These are phyloP conservation scores for Nephelium lappaceum DNA, from an alignment of 345 rosid species.

Conservation along the genomic window DNA sequence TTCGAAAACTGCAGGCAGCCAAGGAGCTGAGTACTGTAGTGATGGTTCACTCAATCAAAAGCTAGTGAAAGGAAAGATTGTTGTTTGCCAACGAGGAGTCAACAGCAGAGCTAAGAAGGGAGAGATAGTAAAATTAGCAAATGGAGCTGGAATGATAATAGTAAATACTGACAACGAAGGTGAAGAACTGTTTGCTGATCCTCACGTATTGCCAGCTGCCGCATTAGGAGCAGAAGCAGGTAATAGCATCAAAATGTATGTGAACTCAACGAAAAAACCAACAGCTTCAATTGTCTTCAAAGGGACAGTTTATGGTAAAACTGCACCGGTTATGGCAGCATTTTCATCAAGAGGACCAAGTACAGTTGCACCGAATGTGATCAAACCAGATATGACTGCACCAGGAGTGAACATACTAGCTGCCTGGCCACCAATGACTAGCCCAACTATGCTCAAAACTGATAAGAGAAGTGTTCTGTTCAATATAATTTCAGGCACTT, in stretches of 20 bases:
- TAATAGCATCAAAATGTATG: conserved; percentile 38
- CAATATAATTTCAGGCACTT: conserved; percentile 81
- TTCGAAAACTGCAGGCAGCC: conserved; percentile 53
- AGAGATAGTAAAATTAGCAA: conserved; percentile 46
- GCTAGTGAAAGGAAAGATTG: conserved; percentile 45
- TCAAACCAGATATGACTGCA: conserved; percentile 82
- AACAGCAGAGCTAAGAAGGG: conserved; percentile 27
- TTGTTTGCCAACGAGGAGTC: conserved; percentile 37
- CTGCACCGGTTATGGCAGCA: conserved; percentile 70
- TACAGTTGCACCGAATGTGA: conserved; percentile 47
- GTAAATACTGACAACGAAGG: conserved; percentile 50
- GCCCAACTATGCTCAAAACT: conserved; percentile 47
- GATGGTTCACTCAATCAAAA: conserved; percentile 31
- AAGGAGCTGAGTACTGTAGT: conserved; percentile 38
- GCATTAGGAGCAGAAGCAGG: conserved; percentile 54
- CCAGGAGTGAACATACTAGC: conserved; percentile 84
- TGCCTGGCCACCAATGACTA: conserved; percentile 62
- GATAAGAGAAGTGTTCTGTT: conserved; percentile 65
- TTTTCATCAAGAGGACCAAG: conserved; percentile 90
- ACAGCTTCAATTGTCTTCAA: conserved; percentile 57
- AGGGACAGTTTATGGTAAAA: conserved; percentile 55
- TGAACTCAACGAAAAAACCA: conserved; percentile 42
- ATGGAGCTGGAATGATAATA: conserved; percentile 76
- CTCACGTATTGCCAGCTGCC: conserved; percentile 68
- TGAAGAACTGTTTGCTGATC: conserved; percentile 65